Conservation (phyloP, 73 alveolate genomes). For the Blepharisma stoltei region DNA sequence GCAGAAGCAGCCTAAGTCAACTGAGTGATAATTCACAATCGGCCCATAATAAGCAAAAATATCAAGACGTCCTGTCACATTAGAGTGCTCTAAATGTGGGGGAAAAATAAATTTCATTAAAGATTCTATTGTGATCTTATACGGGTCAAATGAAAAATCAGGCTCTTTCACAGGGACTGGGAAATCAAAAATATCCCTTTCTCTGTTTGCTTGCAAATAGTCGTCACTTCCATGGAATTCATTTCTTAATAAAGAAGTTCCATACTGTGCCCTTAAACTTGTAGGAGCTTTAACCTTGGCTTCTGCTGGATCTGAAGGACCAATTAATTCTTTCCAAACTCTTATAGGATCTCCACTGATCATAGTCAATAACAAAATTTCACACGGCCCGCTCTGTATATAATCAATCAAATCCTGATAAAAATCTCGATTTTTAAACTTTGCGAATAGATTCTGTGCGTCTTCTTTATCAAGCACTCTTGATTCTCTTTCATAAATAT, state of each 20-base stretch:
- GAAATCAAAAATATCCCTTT: slow-evolving; percentile 87
- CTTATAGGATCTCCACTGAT: slow-evolving; percentile 81
- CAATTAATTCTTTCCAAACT: slow-evolving; percentile 89
- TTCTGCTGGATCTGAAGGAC: slow-evolving; percentile 84
- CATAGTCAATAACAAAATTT: slow-evolving; percentile 69
- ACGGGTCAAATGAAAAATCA: slow-evolving; percentile 77
- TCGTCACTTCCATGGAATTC: slow-evolving; percentile 90
- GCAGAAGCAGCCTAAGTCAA: slow-evolving; percentile 82
- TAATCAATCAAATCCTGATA: slow-evolving; percentile 78
- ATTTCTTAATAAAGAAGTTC: slow-evolving; percentile 75
- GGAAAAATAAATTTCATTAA: slow-evolving; percentile 88
- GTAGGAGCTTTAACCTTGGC: slow-evolving; percentile 70
- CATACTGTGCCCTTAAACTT: slow-evolving; percentile 82
- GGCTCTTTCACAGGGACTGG: slow-evolving; percentile 93
- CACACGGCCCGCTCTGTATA: slow-evolving; percentile 81
- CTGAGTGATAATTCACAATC: slow-evolving; percentile 78
- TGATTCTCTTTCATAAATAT: slow-evolving; percentile 62
- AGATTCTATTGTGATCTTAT: slow-evolving; percentile 75
- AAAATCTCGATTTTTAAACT: slow-evolving; percentile 65
- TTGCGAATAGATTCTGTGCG: slow-evolving; percentile 70
- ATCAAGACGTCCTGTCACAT: slow-evolving; percentile 92
- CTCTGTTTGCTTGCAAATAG: slow-evolving; percentile 87
- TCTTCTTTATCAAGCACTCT: slow-evolving; percentile 84
- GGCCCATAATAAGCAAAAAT: slow-evolving; percentile 94
- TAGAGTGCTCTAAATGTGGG: slow-evolving; percentile 92